Conservation (phyloP, 2,329 filamentous ascomycete species). For the Zasmidium cellare region DNA sequence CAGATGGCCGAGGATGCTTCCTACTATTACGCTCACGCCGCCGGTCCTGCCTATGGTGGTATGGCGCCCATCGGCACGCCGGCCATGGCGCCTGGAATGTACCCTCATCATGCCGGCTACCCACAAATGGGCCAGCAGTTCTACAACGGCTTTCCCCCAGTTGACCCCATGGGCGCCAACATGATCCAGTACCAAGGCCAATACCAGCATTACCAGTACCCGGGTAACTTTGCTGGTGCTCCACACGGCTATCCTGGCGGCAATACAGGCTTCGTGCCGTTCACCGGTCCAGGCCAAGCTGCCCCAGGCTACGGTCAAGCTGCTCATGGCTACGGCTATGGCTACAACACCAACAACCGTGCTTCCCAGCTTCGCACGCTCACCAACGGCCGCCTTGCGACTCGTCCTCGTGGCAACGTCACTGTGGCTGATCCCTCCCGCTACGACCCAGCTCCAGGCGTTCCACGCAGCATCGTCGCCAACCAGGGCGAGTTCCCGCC, state of each 20-base stretch:
- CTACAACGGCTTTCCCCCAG: background rate
- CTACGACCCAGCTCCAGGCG: slow-evolving; percentile 4
- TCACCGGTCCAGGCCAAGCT: background rate
- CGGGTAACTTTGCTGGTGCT: background rate
- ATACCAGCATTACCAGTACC: background rate
- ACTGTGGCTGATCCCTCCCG: slow-evolving; percentile 6
- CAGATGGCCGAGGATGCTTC: slow-evolving; percentile 33
- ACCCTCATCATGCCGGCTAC: background rate
- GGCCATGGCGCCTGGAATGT: too few relatives aligned
- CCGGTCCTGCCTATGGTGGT: slow-evolving; percentile 8
- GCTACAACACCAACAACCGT: slow-evolving; percentile 11
- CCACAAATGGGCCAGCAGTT: background rate
- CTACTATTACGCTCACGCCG: slow-evolving; percentile 11
- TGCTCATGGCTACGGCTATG: too few relatives aligned
- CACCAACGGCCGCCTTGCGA: slow-evolving; percentile 21
- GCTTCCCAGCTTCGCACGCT: slow-evolving; percentile 21
- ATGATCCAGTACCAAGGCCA: background rate
- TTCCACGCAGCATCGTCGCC: slow-evolving; percentile 3
- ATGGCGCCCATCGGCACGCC: background rate
- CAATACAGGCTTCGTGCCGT: background rate
- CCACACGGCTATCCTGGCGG: background rate
- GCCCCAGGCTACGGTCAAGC: slow-evolving; percentile 4
- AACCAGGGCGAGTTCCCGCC: too few relatives aligned
- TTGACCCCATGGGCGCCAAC: background rate
- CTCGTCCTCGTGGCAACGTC: slow-evolving; percentile 20